A percentile compares a stretch with the other conserved stretches of the same genome.
Conservation (phyloP, 352 stramenopile genomes). For the Albugo candida region DNA sequence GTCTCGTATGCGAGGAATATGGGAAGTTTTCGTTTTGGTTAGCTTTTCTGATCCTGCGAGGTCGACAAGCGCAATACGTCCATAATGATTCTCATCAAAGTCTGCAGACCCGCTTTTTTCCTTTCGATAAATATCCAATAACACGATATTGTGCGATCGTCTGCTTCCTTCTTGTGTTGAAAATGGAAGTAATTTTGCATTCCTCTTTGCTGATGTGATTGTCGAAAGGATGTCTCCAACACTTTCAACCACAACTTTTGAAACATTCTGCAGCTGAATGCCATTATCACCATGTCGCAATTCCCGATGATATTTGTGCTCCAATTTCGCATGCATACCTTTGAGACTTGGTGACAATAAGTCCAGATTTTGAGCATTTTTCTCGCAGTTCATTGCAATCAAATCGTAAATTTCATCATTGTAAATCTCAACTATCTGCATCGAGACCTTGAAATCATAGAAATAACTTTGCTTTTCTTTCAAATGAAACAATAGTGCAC, state of each 20-base stretch:
- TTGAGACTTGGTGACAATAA: no score
- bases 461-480: slow-evolving; percentile 20
- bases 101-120: slow-evolving; percentile 14
- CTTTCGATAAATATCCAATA: slow-evolving; percentile 29
- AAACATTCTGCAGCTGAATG: slow-evolving; percentile 51
- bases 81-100: slow-evolving; percentile 14
- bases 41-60: slow-evolving; percentile 60
- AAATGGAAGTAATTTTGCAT: slow-evolving; percentile 12
- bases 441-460: slow-evolving; percentile 22
- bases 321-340: no score
- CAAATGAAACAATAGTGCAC: slow-evolving; percentile 21
- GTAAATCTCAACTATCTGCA: slow-evolving; percentile 73
- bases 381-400: slow-evolving; percentile 7
- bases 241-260: slow-evolving; percentile 15
- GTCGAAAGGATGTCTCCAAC: slow-evolving; percentile 17
- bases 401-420: slow-evolving; percentile 77
- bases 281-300: slow-evolving; percentile 52
- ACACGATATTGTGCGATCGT: slow-evolving; percentile 34
- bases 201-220: slow-evolving; percentile 17
- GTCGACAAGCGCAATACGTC: slow-evolving; percentile 50
- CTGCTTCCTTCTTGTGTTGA: slow-evolving; percentile 23
- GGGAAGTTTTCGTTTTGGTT: slow-evolving; percentile 22
- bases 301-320: slow-evolving; percentile 12
- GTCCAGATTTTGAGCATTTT: no score
- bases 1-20: slow-evolving; percentile 22